Evolutionary conservation across 2,329 filamentous ascomycete species (phyloP), one percentile per base, ranked within the genome.

Genomic region (Lachnum nothofagi): DNA sequence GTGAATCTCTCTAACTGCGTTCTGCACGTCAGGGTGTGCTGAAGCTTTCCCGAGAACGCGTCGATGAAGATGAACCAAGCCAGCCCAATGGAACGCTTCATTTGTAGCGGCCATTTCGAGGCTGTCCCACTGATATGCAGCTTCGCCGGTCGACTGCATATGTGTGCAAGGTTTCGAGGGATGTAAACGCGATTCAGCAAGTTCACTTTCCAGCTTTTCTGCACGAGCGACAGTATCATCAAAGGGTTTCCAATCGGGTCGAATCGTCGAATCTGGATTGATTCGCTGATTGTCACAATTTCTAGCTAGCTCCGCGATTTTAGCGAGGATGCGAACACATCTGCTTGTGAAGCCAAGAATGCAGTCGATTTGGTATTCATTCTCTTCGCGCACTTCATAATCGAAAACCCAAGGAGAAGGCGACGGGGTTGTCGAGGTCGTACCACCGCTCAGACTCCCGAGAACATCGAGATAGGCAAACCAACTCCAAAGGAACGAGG

Each of bases 391-490:
- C 3, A 70, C 62, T 4, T 73, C 72, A 49, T 76, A 75, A 51
- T 79, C 76, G 22, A 61, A 42, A 10, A 60, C 57, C 57, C 62
- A 64, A 23, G 53, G 42, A 1, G 60, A 57, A 19, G 53, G 57
- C 27, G 55, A 52, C 17, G 54, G 52, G 25, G 57, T 57, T 19
- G 47, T 45, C 25, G 25, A 27, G 33, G 49, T 72, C 8, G 78
- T 37, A 17, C 33, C 77, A 14, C 85, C 86, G 46, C 72, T 83
- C 22, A 94, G 72, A 35, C 80, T 83, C 20, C 87, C 88, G 47
- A 93, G 71, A 1, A 93, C 82, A 61, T 93, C 88, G 17, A 94
- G 76, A 66, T 93, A 93, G 1, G 85, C 85, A 55, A 93, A 85
- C 88, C 88, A 94, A 50, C 86, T 81, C 57, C 80, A 83, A 8